A percentile compares a stretch with the other conserved stretches of the same genome.
Evolutionary conservation across 2,329 filamentous ascomycete species (phyloP).

Genomic region (Sarocladium strictum): DNA sequence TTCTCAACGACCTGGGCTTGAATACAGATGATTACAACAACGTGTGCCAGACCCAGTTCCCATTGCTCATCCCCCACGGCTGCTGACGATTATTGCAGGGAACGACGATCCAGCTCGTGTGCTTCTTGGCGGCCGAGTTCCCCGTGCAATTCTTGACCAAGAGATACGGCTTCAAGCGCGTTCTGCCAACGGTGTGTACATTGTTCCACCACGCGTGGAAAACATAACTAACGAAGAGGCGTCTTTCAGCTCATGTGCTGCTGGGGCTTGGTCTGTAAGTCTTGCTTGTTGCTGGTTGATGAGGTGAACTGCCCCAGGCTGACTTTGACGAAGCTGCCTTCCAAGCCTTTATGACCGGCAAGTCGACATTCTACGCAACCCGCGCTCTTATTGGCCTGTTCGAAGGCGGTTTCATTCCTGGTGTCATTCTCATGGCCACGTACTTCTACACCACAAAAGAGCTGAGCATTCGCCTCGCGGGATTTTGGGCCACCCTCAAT

Average conservation of each 20-base stretch:
- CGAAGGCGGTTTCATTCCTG: constrained; percentile 53
- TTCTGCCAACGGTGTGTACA: constrained; percentile 38
- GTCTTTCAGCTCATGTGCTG: constrained; percentile 36
- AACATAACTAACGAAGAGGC: neutral
- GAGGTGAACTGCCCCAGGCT: constrained; percentile 27
- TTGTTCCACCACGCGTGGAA: no score
- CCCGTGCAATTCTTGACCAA: constrained; percentile 54
- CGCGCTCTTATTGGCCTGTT: constrained; percentile 47
- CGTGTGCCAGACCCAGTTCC: constrained; percentile 17
- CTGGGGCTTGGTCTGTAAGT: constrained; percentile 37
- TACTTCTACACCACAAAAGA: constrained; percentile 70
- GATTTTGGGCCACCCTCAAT: constrained; percentile 57
- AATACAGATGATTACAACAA: constrained; percentile 51
- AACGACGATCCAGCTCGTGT: constrained; percentile 48
- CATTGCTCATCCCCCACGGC: neutral
- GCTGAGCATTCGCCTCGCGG: constrained; percentile 59
- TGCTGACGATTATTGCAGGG: constrained; percentile 22
- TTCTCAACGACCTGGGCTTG: constrained; percentile 47
- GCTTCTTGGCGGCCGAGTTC: constrained; percentile 50
- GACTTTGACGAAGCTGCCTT: constrained; percentile 24
- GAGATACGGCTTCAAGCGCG: constrained; percentile 48
- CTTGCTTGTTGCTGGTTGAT: neutral
- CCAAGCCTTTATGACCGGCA: constrained; percentile 45
- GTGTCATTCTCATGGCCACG: constrained; percentile 58
- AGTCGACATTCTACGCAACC: constrained; percentile 42